Evolutionary conservation across 2,329 filamentous ascomycete genomes (phyloP), one percentile per base, ranked within the genome.

Genomic region (Pestalotiopsis fici): DNA sequence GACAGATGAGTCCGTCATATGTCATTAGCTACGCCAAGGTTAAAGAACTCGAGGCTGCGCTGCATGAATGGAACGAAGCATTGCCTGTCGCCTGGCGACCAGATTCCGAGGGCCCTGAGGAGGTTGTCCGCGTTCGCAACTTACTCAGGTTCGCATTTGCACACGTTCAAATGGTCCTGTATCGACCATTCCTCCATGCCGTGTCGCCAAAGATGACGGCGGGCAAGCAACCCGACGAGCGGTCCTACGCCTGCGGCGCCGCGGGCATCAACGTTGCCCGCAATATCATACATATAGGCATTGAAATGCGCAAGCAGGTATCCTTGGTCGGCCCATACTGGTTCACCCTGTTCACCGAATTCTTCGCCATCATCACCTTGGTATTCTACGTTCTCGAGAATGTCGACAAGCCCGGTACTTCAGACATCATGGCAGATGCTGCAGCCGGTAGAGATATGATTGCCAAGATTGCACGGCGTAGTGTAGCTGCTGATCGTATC

Each of bases 401-500:
- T 70, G 91, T 92, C 1, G 89, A 93, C 68, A 93, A 92, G 74
- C 82, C 87, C 3, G 92, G 91, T 1, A 90, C 91, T 5, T 86
- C 91, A 64, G 94, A 97, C 69, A 91, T 98, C 25, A 83, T 98
- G 68, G 91, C 91, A 65, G 95, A 98, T 80, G 95, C 95, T 0
- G 86, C 90, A 69, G 92, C 94, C 70, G 96, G 95, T 21, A 93
- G 93, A 75, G 91, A 95, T 70, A 93, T 95, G 69, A 87, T 98
- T 68, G 88, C 90, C 63, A 90, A 89, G 18, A 85, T 98, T 67
- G 92, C 94, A 2, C 90, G 92, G 73, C 91, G 92, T 74, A 98
- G 94, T 75, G 87, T 97, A 85, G 94, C 95, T 43, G 96, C 96
- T 3, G 94, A 98, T 76, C 87, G 93, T 69, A 96, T 97, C 74